A percentile compares a stretch with the other conserved stretches of the same genome.
These are phyloP conservation scores for Sporothrix euskadiensis DNA, from an alignment of 2,329 filamentous ascomycete species.

Conservation along the genomic window DNA sequence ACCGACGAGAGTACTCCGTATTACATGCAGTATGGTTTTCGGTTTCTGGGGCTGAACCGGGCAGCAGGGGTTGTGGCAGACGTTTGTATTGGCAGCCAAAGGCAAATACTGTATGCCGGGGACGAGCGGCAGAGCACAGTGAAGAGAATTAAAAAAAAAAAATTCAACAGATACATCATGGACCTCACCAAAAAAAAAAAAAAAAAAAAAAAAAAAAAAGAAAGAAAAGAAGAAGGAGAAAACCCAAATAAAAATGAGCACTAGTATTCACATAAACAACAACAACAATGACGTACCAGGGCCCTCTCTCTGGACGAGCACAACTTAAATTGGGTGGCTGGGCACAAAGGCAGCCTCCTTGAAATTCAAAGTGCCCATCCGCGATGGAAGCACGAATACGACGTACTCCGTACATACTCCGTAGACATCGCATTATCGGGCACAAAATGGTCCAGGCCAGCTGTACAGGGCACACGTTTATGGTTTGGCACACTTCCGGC, in stretches of 20 bases:
- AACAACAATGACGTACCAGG: not conserved
- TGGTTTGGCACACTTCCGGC: not conserved
- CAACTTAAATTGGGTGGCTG: not conserved
- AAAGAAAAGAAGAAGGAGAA: not conserved
- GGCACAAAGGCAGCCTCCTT: not conserved
- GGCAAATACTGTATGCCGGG: not conserved
- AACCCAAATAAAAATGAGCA: too few relatives aligned
- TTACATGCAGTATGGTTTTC: not conserved
- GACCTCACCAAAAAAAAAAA: not conserved
- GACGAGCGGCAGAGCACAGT: too few relatives aligned
- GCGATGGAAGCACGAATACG: not conserved
- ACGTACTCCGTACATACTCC: too few relatives aligned
- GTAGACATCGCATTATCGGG: not conserved
- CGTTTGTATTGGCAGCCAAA: not conserved
- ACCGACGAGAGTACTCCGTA: too few relatives aligned
- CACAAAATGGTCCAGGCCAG: not conserved
- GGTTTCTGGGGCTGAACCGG: not conserved
- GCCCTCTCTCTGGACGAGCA: not conserved
- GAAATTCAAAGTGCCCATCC: not conserved
- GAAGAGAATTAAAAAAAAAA: not conserved
- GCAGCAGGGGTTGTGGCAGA: not conserved
- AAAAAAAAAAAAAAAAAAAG: not conserved
- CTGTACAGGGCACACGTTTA: not conserved
- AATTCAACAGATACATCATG: too few relatives aligned
- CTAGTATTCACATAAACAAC: not conserved